Base-by-base conservation (phyloP, 768 basidiomycete genomes). In the Tylopilus sp. region DNA sequence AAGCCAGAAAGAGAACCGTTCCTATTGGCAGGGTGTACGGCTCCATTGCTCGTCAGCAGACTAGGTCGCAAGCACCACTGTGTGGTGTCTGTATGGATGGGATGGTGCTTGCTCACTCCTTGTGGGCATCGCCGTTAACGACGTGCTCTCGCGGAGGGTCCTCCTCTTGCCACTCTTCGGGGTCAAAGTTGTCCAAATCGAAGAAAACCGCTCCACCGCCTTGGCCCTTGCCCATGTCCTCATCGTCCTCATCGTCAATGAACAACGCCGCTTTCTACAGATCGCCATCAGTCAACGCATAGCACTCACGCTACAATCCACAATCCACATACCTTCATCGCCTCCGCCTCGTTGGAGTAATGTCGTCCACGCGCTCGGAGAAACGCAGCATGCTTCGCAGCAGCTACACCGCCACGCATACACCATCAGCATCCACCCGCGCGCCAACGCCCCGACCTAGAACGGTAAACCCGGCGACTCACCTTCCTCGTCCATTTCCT, bases 401-500 rank as follows among this genome's bases (percentile, higher is more conserved):
- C 84, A 52, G 90, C 91, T 93, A 44, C 44, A 13, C 40, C 44
- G 39, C 18, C 20, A 38, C 17, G 11, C 10, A 20, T 3, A 39
- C 38, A 18, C 1, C 38, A 43, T 56, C 46, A 52, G 46, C 40
- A 41, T 26, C n/a, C 28, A 38, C 20, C 15, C 26, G 10, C 18
- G 0, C 20, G 1, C 11, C 20, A 20, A 38, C 1, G 36, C n/a
- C n/a, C n/a, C n/a, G n/a, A n/a, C n/a, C n/a, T n/a, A n/a, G n/a
- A n/a, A n/a, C n/a, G n/a, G n/a, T n/a, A 17, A 38, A 7, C 36
- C 36, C 36, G 10, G n/a, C n/a, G n/a, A n/a, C 83, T 58, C 53
- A 91, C 91, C 79, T 72, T 94, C 92, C 71, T 88, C 88, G 59
- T 92, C 88, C 88, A 92, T 88, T 65, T 90, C 89, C 55, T 92